Conservation (phyloP, 2,329 filamentous ascomycete species). For the Venturia asperata region DNA sequence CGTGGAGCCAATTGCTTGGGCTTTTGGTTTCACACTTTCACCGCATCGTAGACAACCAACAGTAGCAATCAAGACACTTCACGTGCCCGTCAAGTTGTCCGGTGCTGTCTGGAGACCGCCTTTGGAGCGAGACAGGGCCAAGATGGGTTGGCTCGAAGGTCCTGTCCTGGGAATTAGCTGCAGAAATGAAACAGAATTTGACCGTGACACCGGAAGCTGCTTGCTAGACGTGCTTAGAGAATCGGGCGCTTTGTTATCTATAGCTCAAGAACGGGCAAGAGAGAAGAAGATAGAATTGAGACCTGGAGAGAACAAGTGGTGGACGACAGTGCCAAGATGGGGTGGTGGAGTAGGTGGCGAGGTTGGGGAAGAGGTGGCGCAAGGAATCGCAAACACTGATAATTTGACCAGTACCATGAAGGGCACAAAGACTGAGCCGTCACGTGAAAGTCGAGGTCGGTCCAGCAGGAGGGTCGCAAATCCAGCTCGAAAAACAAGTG, state of each 20-base stretch:
- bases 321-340: conserved; percentile 50
- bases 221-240: conserved; percentile 51
- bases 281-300: conserved; percentile 45
- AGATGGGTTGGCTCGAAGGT: conserved; percentile 51
- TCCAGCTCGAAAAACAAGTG: conserved; percentile 21
- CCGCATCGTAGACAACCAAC: conserved; percentile 41
- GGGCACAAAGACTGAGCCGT: conserved; percentile 20
- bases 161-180: conserved; percentile 51
- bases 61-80: conserved; percentile 43
- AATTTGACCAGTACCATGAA: conserved; percentile 27
- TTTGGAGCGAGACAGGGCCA: conserved; percentile 44
- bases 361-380: conserved; percentile 29
- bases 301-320: conserved; percentile 54
- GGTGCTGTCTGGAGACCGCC: conserved; percentile 49
- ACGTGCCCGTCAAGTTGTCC: conserved; percentile 51
- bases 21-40: conserved; percentile 49
- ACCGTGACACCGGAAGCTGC: not conserved
- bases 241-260: conserved; percentile 48
- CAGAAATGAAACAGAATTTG: conserved; percentile 49
- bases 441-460: conserved; percentile 17
- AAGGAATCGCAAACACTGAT: conserved; percentile 22
- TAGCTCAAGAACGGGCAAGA: conserved; percentile 54
- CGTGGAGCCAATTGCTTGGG: conserved; percentile 51
- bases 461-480: conserved; percentile 31
- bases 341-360: conserved; percentile 47